Percentiles rank a stretch among this genome's conserved stretches.
Evolutionary conservation across 2,329 filamentous ascomycete genomes (phyloP).

Genomic region (Aspergillus clavatus): DNA sequence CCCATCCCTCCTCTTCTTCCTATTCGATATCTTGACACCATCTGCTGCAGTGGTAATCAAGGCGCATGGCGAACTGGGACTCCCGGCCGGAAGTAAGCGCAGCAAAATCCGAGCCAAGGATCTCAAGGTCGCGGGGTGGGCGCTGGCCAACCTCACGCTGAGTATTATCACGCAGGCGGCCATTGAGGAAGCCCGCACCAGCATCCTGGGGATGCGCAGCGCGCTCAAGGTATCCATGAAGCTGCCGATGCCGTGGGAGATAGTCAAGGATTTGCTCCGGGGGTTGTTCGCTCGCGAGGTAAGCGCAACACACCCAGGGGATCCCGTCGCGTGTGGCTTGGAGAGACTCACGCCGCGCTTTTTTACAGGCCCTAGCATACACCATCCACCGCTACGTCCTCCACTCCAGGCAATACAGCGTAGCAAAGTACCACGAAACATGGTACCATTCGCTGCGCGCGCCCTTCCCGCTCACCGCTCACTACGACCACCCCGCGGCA

Average conservation of each 20-base stretch:
- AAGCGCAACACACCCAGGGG: too few relatives aligned
- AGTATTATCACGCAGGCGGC: slow-evolving; percentile 50
- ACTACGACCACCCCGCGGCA: slow-evolving; percentile 56
- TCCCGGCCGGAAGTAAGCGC: slow-evolving; percentile 41
- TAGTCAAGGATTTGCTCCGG: slow-evolving; percentile 51
- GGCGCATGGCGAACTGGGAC: slow-evolving; percentile 52
- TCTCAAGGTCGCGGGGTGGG: slow-evolving; percentile 50
- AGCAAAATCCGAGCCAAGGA: slow-evolving; percentile 39
- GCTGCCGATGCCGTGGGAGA: slow-evolving; percentile 59
- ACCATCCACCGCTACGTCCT: slow-evolving; percentile 68
- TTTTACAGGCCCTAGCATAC: slow-evolving; percentile 48
- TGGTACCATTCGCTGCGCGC: slow-evolving; percentile 55
- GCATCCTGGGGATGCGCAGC: slow-evolving; percentile 50
- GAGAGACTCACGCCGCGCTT: not conserved
- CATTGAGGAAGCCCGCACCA: slow-evolving; percentile 53
- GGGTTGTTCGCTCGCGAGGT: slow-evolving; percentile 57
- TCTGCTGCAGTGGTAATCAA: slow-evolving; percentile 66
- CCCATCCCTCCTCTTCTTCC: slow-evolving; percentile 66
- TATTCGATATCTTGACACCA: slow-evolving; percentile 67
- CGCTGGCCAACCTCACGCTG: slow-evolving; percentile 52
- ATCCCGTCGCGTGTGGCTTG: too few relatives aligned
- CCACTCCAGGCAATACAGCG: slow-evolving; percentile 53
- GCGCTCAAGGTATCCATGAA: slow-evolving; percentile 54
- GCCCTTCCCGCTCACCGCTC: slow-evolving; percentile 54
- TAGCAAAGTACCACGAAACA: slow-evolving; percentile 49